Conservation (phyloP, 805 yeast species). For the Lipomyces sp. region DNA sequence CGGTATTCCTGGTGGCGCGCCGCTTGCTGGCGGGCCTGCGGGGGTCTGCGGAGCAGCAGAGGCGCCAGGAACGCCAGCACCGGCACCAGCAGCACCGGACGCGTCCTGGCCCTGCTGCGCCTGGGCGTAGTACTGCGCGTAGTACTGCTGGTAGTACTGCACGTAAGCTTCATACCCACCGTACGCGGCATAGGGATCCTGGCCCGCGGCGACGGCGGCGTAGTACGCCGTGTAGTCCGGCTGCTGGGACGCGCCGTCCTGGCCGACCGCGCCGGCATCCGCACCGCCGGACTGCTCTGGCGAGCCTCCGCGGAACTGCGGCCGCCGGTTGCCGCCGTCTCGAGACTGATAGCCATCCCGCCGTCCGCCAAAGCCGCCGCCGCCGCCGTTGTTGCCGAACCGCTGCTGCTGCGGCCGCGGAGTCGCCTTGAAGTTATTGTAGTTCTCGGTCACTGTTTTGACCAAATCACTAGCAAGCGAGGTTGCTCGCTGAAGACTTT, state of each 20-base stretch:
- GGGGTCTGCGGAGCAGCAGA: neutral
- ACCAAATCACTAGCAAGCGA: constrained; percentile 34
- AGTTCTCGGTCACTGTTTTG: constrained; percentile 32
- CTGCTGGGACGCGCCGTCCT: constrained; percentile 7
- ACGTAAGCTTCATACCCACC: constrained; percentile 33
- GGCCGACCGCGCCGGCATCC: constrained; percentile 6
- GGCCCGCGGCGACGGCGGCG: constrained; percentile 30
- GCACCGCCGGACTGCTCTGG: constrained; percentile 12
- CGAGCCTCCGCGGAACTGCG: neutral
- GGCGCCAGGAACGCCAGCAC: no score
- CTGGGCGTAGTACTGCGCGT: constrained; percentile 28
- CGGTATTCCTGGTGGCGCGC: neutral
- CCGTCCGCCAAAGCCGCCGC: neutral
- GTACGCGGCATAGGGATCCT: constrained; percentile 32
- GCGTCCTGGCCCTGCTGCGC: constrained; percentile 7
- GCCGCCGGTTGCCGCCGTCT: neutral
- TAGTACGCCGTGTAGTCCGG: constrained; percentile 30
- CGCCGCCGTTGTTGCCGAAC: neutral
- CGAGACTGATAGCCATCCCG: constrained; percentile 1
- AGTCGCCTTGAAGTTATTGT: constrained; percentile 20
- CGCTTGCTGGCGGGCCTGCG: neutral
- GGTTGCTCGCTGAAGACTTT: constrained; percentile 31
- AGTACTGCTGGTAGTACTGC: constrained; percentile 30
- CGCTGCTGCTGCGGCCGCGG: constrained; percentile 16
- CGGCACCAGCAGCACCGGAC: neutral